phyloP scores from a whole-genome alignment of 495 filamentous ascomycete genomes.

The Neurospora sp. region DNA sequence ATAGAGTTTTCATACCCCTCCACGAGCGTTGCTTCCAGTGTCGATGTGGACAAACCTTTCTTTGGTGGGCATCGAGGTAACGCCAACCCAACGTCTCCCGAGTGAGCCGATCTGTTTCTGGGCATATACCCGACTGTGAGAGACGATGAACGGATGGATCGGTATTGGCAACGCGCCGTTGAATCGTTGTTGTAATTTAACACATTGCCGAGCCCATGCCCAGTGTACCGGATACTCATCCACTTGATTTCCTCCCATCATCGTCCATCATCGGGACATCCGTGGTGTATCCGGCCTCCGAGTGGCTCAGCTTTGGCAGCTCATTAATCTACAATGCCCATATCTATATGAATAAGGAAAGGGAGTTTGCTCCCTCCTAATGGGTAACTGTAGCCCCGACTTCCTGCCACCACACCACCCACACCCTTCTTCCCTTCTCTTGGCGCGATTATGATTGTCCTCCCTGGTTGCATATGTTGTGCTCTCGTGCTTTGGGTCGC shows the following conservation, averaged over 20 bases:
- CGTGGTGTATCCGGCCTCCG: constrained; percentile 7
- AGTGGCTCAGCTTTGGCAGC: constrained; percentile 6
- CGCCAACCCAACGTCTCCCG: not conserved
- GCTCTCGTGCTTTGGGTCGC: not conserved
- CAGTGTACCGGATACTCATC: not conserved
- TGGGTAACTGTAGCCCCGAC: constrained; percentile 25
- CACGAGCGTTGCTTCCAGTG: constrained; percentile 26
- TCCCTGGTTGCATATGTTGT: not conserved
- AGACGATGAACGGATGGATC: not conserved
- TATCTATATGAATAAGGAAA: constrained; percentile 20
- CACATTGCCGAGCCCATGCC: not conserved
- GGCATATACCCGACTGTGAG: not conserved
- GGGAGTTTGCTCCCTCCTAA: constrained; percentile 30
- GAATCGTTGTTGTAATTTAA: not conserved
- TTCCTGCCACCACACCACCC: not conserved
- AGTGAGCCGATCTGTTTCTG: not conserved
- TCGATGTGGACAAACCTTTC: constrained; percentile 4
- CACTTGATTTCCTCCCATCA: not conserved
- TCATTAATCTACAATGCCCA: constrained; percentile 28
- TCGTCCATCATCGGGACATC: not conserved
- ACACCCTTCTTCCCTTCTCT: not conserved
- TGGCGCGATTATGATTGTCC: not conserved
- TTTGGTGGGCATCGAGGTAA: not conserved
- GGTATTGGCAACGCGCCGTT: not conserved
- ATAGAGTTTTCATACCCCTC: constrained; percentile 28